Conservation (phyloP, 116 monocot species). For the Cymodocea nodosa region DNA sequence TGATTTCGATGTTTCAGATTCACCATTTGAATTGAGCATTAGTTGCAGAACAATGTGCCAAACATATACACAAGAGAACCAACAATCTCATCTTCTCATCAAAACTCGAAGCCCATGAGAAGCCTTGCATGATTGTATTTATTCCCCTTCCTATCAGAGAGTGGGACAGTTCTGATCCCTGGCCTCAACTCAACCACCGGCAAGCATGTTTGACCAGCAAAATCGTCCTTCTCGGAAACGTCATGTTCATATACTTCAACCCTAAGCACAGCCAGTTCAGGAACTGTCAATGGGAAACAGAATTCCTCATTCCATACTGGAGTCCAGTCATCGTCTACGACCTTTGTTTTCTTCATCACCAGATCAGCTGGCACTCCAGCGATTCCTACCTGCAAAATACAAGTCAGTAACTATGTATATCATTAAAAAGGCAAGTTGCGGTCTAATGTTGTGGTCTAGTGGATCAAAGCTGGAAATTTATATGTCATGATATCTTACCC, state of each 20-base stretch:
- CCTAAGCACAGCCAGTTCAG: constrained; percentile 38
- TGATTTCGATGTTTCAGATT: too few species aligned
- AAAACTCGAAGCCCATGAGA: constrained; percentile 21
- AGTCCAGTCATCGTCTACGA: constrained; percentile 26
- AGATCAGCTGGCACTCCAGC: constrained; percentile 38
- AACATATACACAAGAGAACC: neutral
- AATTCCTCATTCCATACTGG: constrained; percentile 46
- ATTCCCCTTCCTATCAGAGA: constrained; percentile 24
- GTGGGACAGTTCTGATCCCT: constrained; percentile 33
- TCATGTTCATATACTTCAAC: constrained; percentile 36
- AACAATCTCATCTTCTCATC: neutral
- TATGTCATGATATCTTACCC: constrained; percentile 18
- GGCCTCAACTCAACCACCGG: constrained; percentile 30
- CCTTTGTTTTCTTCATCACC: constrained; percentile 33
- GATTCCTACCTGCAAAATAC: constrained; percentile 37
- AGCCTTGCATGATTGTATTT: constrained; percentile 31
- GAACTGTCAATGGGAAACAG: constrained; percentile 31
- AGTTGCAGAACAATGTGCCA: neutral
- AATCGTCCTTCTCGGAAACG: constrained; percentile 38
- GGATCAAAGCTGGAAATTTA: too few species aligned
- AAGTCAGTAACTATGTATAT: neutral
- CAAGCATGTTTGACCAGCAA: constrained; percentile 37
- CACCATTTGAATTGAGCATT: too few species aligned
- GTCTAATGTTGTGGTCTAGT: neutral
- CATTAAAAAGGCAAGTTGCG: neutral